Evolutionary conservation across 1,284 basidiomycete species (phyloP), one percentile per base, ranked within the genome.

Genomic region (Ganoderma meredithae): DNA sequence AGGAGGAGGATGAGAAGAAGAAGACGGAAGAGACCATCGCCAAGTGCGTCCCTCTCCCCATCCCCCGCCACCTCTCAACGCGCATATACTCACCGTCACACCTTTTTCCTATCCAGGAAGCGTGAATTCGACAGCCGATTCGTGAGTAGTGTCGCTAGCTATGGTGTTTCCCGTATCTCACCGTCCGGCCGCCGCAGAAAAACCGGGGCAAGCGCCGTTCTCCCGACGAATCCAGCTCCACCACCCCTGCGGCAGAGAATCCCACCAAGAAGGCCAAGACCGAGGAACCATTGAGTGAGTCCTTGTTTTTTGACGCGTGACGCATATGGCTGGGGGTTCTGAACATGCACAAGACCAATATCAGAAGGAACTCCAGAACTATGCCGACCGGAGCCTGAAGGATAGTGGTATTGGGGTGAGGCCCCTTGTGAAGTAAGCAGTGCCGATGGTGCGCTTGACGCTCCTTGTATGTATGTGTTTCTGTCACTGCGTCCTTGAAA

Each of bases 71-170:
- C 66, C 31, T 2, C 15, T 52, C 9, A 56, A 6, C 19, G 56
- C 19, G 36, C 62, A 64, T 41, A 68, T 55, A 27, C 15, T 55
- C 15, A 55, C 52, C 52, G 7, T 55, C 62, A 64, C 43, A n/a
- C 44, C 43, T 62, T 62, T 68, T 61, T n/a, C n/a, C 36, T 53
- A 58, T 25, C 19, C 74, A 90, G 89, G 78, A 90, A 89, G 76
- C 85, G 81, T 63, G 78, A 83, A 15, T 90, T 90, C 76, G 86
- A 86, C 67, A 81, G 82, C 71, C 83, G 89, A 75, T 91, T 90
- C 82, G 88, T 90, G 75, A 79, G 88, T 85, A 2, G 44, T 40
- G 25, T 17, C 8, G 3, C 12, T 41, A 43, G 25, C 31, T n/a
- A 40, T 33, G 60, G 31, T 41, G 58, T 58, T 67, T 58, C 47